phyloP scores from a whole-genome alignment of 441 rosid genomes.

The Lepidium campestre region DNA sequence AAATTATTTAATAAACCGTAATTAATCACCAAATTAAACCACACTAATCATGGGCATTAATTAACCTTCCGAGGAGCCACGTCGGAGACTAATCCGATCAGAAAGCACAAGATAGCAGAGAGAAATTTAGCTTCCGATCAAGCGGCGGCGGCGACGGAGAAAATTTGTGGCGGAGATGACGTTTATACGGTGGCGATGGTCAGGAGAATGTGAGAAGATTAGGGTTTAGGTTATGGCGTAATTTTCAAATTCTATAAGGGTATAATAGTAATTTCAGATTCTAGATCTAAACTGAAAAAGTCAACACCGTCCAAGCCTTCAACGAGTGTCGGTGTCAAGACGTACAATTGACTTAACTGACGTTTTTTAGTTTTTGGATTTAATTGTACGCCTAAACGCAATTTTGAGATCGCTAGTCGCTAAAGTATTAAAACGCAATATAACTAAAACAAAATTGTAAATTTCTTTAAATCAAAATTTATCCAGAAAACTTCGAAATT shows the following conservation, averaged over 20 bases:
- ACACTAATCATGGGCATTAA: background rate
- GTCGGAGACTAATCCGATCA: background rate
- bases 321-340: slow-evolving; percentile 15
- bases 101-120: background rate
- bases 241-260: background rate
- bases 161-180: background rate
- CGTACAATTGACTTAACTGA: no score
- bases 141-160: background rate
- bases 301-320: background rate
- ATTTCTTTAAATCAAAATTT: background rate
- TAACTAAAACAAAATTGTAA: background rate
- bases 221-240: background rate
- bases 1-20: no score
- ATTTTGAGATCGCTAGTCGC: background rate
- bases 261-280: background rate
- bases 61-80: background rate
- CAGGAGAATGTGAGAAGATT: background rate
- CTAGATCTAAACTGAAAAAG: background rate
- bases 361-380: background rate
- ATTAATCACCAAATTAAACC: background rate
- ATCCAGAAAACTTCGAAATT: background rate
- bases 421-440: background rate
- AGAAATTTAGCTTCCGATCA: background rate
- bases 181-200: background rate
- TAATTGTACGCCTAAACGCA: background rate